A percentile compares a stretch with the other conserved stretches of the same genome.
These are phyloP conservation scores for Chlorella sp. DNA, from an alignment of 139 green algal species.

Conservation along the genomic window DNA sequence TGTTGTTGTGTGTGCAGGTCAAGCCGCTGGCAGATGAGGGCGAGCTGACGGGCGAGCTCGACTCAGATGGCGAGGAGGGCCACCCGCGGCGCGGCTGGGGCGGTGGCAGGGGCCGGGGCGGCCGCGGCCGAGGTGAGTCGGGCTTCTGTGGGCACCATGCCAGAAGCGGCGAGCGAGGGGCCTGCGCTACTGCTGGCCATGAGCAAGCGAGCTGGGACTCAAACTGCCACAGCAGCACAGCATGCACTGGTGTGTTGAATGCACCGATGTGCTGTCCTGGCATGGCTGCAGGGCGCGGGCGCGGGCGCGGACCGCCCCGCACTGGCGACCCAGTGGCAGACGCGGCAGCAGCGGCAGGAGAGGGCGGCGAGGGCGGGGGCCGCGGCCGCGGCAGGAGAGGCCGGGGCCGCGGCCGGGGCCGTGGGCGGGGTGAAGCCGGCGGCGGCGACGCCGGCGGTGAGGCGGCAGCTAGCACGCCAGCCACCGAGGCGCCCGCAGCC, in stretches of 20 bases:
- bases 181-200: no score
- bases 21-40: constrained; percentile 37
- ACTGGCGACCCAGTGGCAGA: constrained; percentile 19
- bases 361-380: not conserved
- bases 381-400: not conserved
- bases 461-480: not conserved
- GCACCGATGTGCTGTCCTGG: not conserved
- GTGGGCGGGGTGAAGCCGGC: constrained; percentile 7
- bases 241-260: no score
- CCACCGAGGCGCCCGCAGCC: not conserved
- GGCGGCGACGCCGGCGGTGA: not conserved
- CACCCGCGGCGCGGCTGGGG: not conserved
- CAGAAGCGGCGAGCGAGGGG: no score
- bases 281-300: constrained; percentile 5
- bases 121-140: not conserved
- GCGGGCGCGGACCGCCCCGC: constrained; percentile 10
- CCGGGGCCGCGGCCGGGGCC: constrained; percentile 6
- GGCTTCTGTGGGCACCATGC: no score
- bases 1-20: constrained; percentile 38
- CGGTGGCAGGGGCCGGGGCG: constrained; percentile 11
- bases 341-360: constrained; percentile 11
- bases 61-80: constrained; percentile 9
- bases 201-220: no score
- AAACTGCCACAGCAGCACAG: no score
- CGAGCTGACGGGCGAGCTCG: constrained; percentile 10